Conservation (phyloP, 345 rosid genomes). For the Linum tenue region DNA sequence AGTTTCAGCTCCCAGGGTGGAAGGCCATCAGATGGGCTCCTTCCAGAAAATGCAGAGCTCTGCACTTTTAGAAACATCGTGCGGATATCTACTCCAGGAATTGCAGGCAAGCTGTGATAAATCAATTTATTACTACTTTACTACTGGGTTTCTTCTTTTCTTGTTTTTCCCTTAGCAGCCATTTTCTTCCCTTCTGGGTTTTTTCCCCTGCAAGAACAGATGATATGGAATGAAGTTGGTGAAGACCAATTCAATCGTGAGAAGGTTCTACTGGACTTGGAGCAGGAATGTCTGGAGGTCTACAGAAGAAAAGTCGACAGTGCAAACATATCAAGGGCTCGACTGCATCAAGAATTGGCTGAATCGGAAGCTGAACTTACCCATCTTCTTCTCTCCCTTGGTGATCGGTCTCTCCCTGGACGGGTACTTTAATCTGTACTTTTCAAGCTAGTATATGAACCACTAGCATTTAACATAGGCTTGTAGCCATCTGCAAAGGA, state of each 20-base stretch:
- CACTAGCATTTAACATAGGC: not conserved
- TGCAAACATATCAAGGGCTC: conserved; percentile 85
- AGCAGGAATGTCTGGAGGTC: conserved; percentile 85
- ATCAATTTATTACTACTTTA: too few species aligned
- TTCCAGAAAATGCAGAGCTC: conserved; percentile 60
- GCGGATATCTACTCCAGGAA: not conserved
- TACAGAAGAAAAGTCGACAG: conserved; percentile 92
- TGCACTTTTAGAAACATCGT: conserved; percentile 13
- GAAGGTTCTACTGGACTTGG: conserved; percentile 72
- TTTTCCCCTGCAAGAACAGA: conserved; percentile 32
- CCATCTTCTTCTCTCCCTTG: conserved; percentile 86
- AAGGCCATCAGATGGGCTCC: conserved; percentile 46
- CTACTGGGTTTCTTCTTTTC: too few species aligned
- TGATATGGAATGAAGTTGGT: conserved; percentile 99
- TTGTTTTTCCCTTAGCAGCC: too few species aligned
- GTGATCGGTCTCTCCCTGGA: conserved; percentile 89
- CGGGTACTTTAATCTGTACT: conserved; percentile 47
- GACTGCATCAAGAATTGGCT: conserved; percentile 91
- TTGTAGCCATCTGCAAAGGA: too few species aligned
- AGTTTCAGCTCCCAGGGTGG: conserved; percentile 6
- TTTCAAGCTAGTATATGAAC: conserved; percentile 10
- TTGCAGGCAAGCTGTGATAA: not conserved
- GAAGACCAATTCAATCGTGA: conserved; percentile 70
- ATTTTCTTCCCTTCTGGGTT: not conserved
- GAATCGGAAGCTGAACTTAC: conserved; percentile 98